These are phyloP conservation scores for Clathrus columnatus DNA, from an alignment of 768 basidiomycete genomes.

Conservation along the genomic window DNA sequence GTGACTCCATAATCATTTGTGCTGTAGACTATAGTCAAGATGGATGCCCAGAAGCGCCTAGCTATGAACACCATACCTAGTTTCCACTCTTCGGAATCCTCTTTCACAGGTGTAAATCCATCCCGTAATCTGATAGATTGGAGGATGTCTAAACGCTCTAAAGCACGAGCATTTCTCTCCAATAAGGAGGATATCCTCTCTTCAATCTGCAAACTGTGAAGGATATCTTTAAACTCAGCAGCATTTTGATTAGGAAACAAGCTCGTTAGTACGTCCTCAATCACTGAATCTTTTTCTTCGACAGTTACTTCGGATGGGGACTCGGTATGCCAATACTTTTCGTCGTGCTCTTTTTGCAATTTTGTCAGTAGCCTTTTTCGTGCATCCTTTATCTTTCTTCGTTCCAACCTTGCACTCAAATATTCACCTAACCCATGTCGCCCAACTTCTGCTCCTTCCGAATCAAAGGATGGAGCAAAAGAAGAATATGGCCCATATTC, in stretches of 20 bases:
- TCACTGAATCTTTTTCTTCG: slow-evolving; percentile 27
- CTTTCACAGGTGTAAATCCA: slow-evolving; percentile 26
- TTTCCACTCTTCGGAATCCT: slow-evolving; percentile 77
- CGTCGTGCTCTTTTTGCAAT: slow-evolving; percentile 13
- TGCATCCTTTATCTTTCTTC: slow-evolving; percentile 24
- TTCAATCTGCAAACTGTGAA: slow-evolving; percentile 59
- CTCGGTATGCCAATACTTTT: slow-evolving; percentile 12
- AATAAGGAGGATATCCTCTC: slow-evolving; percentile 61
- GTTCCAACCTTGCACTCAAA: slow-evolving; percentile 42
- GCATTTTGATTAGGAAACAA: slow-evolving; percentile 39
- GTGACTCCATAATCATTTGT: slow-evolving; percentile 61
- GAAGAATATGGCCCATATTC: slow-evolving; percentile 70
- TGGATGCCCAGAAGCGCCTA: slow-evolving; percentile 12
- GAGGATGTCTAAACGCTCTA: slow-evolving; percentile 55
- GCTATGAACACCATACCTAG: slow-evolving; percentile 42
- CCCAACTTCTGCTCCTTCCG: slow-evolving; percentile 67
- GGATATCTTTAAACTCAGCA: slow-evolving; percentile 46
- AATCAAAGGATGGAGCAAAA: slow-evolving; percentile 75
- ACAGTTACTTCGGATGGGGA: slow-evolving; percentile 10
- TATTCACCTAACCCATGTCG: slow-evolving; percentile 51
- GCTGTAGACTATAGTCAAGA: slow-evolving; percentile 33
- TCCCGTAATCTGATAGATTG: slow-evolving; percentile 48
- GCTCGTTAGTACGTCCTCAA: slow-evolving; percentile 42
- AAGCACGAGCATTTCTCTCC: slow-evolving; percentile 52
- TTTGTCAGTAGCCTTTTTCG: slow-evolving; percentile 22